phyloP scores from a whole-genome alignment of 129 eudicot species.

The Flaveria bidentis region DNA sequence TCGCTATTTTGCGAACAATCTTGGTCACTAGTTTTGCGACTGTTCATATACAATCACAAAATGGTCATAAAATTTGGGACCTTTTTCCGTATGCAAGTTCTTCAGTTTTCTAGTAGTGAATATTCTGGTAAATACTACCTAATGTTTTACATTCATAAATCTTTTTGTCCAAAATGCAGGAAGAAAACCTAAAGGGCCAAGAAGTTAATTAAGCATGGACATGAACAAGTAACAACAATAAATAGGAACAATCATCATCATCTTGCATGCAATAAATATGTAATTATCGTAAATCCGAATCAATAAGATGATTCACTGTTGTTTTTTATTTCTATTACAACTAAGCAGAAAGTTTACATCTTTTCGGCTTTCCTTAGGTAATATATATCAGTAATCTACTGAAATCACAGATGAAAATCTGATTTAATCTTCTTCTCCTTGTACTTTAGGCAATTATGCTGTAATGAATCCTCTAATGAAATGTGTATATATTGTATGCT shows the following conservation, averaged over 20 bases:
- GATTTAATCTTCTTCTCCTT: slow-evolving; percentile 1
- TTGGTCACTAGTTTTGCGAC: too few relatives aligned
- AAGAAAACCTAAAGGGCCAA: slow-evolving; percentile 22
- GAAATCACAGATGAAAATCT: slow-evolving; percentile 17
- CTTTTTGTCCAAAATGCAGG: slow-evolving; percentile 37
- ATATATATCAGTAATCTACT: slow-evolving; percentile 9
- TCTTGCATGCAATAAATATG: slow-evolving; percentile 24
- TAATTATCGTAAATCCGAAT: slow-evolving; percentile 19
- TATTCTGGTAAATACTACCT: neutral
- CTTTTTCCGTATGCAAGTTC: too few relatives aligned
- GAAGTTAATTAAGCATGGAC: slow-evolving; percentile 12
- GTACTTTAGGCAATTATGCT: slow-evolving; percentile 6
- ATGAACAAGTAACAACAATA: slow-evolving; percentile 39
- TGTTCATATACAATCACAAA: too few relatives aligned
- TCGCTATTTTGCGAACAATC: too few relatives aligned
- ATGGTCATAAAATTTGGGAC: too few relatives aligned
- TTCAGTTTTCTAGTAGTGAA: too few relatives aligned
- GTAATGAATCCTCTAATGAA: slow-evolving; percentile 18
- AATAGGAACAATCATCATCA: slow-evolving; percentile 17
- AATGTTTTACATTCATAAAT: slow-evolving; percentile 24
- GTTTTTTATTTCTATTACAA: slow-evolving; percentile 17
- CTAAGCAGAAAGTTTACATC: slow-evolving; percentile 5
- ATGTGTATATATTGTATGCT: neutral
- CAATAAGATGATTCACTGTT: slow-evolving; percentile 21
- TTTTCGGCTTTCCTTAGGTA: slow-evolving; percentile 17